Percentiles rank a stretch among this genome's conserved stretches.
Evolutionary conservation across 1,284 basidiomycete species (phyloP).

Genomic region (Marasmius sp.): DNA sequence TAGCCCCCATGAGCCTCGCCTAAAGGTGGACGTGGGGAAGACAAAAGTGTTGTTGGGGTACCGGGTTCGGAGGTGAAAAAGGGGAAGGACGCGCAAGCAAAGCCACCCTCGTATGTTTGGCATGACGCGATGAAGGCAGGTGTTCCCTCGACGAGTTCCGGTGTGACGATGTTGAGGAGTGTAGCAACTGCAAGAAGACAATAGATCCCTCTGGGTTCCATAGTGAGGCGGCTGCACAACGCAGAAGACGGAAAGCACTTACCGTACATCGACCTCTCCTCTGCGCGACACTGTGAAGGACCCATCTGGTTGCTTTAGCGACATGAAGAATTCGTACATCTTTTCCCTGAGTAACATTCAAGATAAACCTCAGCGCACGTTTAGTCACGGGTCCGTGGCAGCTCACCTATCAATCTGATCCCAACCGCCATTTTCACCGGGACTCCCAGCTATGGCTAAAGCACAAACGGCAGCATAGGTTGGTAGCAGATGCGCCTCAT

Average conservation of each 20-base stretch:
- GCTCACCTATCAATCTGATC: conserved; percentile 74
- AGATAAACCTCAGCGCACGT: no score
- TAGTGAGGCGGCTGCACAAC: neutral
- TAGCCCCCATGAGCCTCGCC: conserved; percentile 99
- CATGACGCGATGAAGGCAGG: conserved; percentile 74
- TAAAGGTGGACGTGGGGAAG: conserved; percentile 59
- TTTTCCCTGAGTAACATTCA: conserved; percentile 43
- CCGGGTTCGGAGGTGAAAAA: conserved; percentile 39
- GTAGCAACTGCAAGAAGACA: conserved; percentile 45
- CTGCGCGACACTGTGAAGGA: conserved; percentile 89
- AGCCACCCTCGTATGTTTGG: conserved; percentile 98
- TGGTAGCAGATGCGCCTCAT: conserved; percentile 85
- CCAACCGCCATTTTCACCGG: conserved; percentile 80
- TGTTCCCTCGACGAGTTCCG: conserved; percentile 75
- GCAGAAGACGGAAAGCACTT: conserved; percentile 18
- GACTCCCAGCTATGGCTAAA: conserved; percentile 79
- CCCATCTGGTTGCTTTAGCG: conserved; percentile 91
- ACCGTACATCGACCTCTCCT: conserved; percentile 94
- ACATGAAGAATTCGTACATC: conserved; percentile 90
- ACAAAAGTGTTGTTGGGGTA: conserved; percentile 29
- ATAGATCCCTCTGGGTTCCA: conserved; percentile 42
- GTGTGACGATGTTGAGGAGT: conserved; percentile 75
- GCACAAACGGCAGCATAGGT: conserved; percentile 90
- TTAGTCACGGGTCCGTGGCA: neutral
- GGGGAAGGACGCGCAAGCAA: conserved; percentile 82